Evolutionary conservation across 2,329 filamentous ascomycete genomes (phyloP), one percentile per base, ranked within the genome.

Genomic region (Phaeophleospora eucalypticola): DNA sequence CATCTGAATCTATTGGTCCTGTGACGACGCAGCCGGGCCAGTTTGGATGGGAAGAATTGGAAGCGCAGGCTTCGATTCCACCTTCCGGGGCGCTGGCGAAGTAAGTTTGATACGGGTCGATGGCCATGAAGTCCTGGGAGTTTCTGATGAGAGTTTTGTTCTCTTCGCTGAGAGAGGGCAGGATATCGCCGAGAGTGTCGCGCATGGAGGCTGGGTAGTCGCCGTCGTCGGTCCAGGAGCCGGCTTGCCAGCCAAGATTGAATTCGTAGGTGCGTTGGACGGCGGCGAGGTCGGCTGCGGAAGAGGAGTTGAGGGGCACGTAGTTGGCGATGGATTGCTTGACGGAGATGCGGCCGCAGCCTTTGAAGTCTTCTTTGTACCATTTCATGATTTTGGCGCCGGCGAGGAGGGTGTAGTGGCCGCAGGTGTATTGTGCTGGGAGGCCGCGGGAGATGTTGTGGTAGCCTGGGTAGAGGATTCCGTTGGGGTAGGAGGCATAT

Each of bases 101-200:
- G 33, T 15, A 35, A 16, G 33, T 6, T 4, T 35, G 4, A 75
- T 95, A 95, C 75, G 89, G 86, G 75, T 82, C 46, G 85, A 80
- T 78, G 93, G 87, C 89, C 68, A 94, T 94, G 70, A 94, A 94
- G 73, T 94, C 89, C 67, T 93, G 93, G 64, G 84, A 88, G n/a
- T 86, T 87, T 61, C 84, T 77, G 37, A 95, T 82, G n/a, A 93
- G 74, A 2, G 79, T 80, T 18, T 74, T 68, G 64, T 95, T 87
- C 93, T 1, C 85, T 0, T 77, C 68, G 0, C 85, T 89, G 67
- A 87, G 93, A 36, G 75, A 72, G 4, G 89, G 89, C 39, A 94
- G 77, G 12, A 87, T 81, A 64, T 84, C 76, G 46, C 88, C 87
- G 15, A 94, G 81, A 86, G 87, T 33, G 78, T 71, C 0, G 87